Evolutionary conservation across 2,329 filamentous ascomycete genomes (phyloP), one percentile per base, ranked within the genome.

Genomic region (Bertia moriformis): DNA sequence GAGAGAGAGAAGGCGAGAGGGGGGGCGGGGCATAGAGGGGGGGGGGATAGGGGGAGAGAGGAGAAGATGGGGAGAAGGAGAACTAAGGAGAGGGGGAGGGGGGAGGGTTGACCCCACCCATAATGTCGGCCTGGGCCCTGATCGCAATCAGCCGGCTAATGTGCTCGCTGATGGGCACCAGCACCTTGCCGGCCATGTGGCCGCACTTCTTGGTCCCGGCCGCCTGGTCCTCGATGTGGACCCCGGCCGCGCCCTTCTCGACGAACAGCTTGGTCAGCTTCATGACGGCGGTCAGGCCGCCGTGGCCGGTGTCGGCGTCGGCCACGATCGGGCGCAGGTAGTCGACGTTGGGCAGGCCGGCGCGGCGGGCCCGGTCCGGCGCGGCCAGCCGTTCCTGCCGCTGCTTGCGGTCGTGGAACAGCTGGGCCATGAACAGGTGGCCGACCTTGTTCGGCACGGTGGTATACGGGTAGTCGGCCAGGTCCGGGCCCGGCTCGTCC

Each of bases 321-420:
- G 91, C 91, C 49, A 98, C 76, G 59, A 98, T 94, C 44, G 91
- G 91, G 15, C 89, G 82, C 37, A 98, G 78, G 64, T 91, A 98
- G 65, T 98, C 91, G 52, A 87, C 68, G 59, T 93, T 91, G 44
- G 81, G 66, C 39, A 91, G 64, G 45, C 76, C 79, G 48, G 65
- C 62, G 41, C 91, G 84, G 54, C 87, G 70, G 18, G 71, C 66
- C 56, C 82, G 81, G n/a, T n/a, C n/a, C 18, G 87, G 75, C 4
- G 71, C 78, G 46, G 75, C 81, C 39, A 96, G 65, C 42, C 91
- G 86, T 62, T 96, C 91, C 61, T 96, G 87, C 47, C 91, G 82
- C 65, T 98, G 91, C 66, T 98, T 98, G 55, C 91, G 84, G 71
- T 98, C 91, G 66, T 98, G 91, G 81, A 98, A 98, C 41, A 96